Percentiles rank a stretch among this genome's conserved stretches.
phyloP scores from a whole-genome alignment of 2,329 filamentous ascomycete genomes.

The Ploettnerulaceae sp. region DNA sequence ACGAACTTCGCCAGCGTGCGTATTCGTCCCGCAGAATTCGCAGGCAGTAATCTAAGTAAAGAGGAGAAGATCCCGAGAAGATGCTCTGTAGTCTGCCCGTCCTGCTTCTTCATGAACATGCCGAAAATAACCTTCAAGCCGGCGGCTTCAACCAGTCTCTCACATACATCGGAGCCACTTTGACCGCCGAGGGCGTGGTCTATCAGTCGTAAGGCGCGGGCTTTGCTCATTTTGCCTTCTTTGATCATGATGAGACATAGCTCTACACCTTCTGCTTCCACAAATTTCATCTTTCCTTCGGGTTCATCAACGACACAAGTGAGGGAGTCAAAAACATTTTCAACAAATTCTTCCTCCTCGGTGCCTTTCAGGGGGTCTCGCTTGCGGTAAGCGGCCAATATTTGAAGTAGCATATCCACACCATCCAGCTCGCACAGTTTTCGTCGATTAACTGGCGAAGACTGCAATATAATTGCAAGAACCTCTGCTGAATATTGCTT shows the following conservation, averaged over 20 bases:
- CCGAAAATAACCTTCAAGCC: constrained; percentile 83
- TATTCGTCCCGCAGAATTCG: constrained; percentile 72
- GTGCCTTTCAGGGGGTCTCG: constrained; percentile 79
- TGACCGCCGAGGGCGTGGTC: constrained; percentile 71
- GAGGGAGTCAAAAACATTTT: constrained; percentile 85
- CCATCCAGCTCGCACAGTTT: constrained; percentile 63
- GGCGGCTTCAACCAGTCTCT: constrained; percentile 72
- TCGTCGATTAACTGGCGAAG: constrained; percentile 59
- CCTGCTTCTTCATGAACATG: constrained; percentile 79
- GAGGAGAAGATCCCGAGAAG: constrained; percentile 80
- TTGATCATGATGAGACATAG: constrained; percentile 87
- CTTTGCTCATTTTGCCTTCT: constrained; percentile 79
- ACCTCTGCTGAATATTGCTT: constrained; percentile 94
- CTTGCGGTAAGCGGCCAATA: constrained; percentile 79
- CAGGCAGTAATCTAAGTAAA: constrained; percentile 73
- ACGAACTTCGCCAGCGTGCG: constrained; percentile 89
- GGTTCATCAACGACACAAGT: constrained; percentile 74
- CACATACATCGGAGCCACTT: constrained; percentile 59
- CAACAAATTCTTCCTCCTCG: constrained; percentile 90
- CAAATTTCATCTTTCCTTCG: constrained; percentile 71
- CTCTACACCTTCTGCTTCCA: constrained; percentile 89
- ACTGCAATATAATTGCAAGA: constrained; percentile 81
- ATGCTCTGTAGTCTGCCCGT: constrained; percentile 66
- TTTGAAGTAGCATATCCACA: constrained; percentile 74
- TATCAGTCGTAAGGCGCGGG: constrained; percentile 71